Base-by-base conservation (phyloP, 2,329 filamentous ascomycete species). In the Fusarium sp. region DNA sequence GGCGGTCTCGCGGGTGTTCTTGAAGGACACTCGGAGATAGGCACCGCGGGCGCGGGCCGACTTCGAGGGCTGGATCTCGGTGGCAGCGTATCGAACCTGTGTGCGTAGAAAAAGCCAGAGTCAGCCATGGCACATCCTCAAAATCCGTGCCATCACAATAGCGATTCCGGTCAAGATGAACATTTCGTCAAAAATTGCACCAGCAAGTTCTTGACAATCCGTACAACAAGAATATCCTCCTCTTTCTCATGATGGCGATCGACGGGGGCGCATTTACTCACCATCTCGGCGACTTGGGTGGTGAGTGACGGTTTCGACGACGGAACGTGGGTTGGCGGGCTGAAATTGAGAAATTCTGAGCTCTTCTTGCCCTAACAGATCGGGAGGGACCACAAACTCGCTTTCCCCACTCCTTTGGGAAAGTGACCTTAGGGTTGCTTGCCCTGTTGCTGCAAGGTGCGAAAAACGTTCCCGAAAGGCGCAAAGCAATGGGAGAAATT, bases 1-100 rank as follows among this genome's bases (percentile, higher is more conserved):
- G 75, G 97, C 96, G 77, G 95, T 98, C 89, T 99, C 97, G 82
- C 96, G 94, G 83, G 96, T 99, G 92, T 99, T 99, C 92, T 99
- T 99, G 93, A 98, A 99, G 79, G 93, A 97, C 79, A 98, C 95
- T 83, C 96, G 94, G 80, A 99, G 93, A 90, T 98, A 99, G 84
- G 94, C 94, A 85, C 97, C 96, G 86, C 96, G 94, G 82, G 95
- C 92, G 88, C 95, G 93, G 85, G 96, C 96, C 87, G 93, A 97
- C 90, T 97, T 98, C 78, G 91, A 89, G 84, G 91, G 86, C 80
- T 92, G 88, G 83, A 97, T 95, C 83, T 94, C 89, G 81, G 91
- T 93, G 83, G 92, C 92, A 85, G 93, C 93, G 94, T 98, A 98
- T 86, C 94, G 93, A 89, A 97, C 93, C 94, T 97, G 48, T 62